Conservation (phyloP, 2,329 filamentous ascomycete species). For the Pezicula carpinea region DNA sequence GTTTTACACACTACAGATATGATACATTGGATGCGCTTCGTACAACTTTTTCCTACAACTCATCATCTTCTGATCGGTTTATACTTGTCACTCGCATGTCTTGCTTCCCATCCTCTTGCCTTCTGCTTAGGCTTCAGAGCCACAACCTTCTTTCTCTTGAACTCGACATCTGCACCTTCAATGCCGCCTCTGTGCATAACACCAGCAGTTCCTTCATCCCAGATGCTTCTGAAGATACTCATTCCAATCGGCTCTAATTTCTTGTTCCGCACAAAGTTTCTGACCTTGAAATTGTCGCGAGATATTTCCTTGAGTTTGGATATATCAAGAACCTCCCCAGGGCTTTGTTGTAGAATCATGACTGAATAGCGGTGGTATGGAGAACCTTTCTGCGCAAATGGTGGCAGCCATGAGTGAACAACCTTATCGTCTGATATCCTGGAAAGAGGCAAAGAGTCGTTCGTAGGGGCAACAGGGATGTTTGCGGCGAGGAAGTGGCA, state of each 20-base stretch:
- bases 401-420: constrained; percentile 75
- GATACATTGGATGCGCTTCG: too few relatives aligned
- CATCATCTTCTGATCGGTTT: constrained; percentile 39
- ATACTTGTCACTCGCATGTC: constrained; percentile 61
- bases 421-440: constrained; percentile 61
- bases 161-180: constrained; percentile 75
- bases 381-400: constrained; percentile 82
- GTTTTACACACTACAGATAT: too few relatives aligned
- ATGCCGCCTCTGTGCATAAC: constrained; percentile 81
- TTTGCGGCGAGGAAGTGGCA: constrained; percentile 85
- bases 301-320: constrained; percentile 48
- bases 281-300: constrained; percentile 69
- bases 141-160: constrained; percentile 74
- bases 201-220: constrained; percentile 81
- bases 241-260: constrained; percentile 71
- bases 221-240: constrained; percentile 80
- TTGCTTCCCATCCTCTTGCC: constrained; percentile 62
- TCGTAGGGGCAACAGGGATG: constrained; percentile 57
- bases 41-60: constrained; percentile 1
- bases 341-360: constrained; percentile 76
- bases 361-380: constrained; percentile 87
- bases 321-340: constrained; percentile 54
- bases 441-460: constrained; percentile 60
- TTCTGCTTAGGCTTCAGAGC: constrained; percentile 58
- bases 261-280: constrained; percentile 68